phyloP scores from a whole-genome alignment of 2,329 filamentous ascomycete species.

The Aureobasidium zeae region DNA sequence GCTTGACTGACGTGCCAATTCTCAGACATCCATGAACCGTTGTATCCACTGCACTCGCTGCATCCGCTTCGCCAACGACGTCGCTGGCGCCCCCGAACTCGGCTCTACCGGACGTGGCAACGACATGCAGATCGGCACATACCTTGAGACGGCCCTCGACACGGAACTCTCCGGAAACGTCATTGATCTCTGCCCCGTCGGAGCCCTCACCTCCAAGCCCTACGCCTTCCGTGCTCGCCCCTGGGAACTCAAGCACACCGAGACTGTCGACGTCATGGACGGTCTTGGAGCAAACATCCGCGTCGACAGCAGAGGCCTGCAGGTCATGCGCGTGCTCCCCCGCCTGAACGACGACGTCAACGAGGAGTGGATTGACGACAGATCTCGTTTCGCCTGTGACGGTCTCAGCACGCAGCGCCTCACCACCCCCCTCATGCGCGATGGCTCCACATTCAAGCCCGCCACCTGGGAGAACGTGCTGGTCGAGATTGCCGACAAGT shows the following conservation, averaged over 20 bases:
- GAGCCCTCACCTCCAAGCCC: slow-evolving; percentile 91
- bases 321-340: slow-evolving; percentile 91
- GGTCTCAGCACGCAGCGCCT: slow-evolving; percentile 92
- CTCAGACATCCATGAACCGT: slow-evolving; percentile 90
- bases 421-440: slow-evolving; percentile 81
- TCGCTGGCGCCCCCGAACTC: slow-evolving; percentile 90
- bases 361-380: slow-evolving; percentile 99
- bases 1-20: not conserved
- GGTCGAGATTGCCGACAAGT: slow-evolving; percentile 73
- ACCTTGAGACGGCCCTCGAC: slow-evolving; percentile 87
- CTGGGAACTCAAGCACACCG: slow-evolving; percentile 94
- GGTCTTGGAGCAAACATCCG: slow-evolving; percentile 90
- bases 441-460: slow-evolving; percentile 83
- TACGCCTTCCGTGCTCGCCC: slow-evolving; percentile 95
- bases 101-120: slow-evolving; percentile 93
- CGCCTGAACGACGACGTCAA: slow-evolving; percentile 96
- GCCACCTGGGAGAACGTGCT: slow-evolving; percentile 94
- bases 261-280: slow-evolving; percentile 91
- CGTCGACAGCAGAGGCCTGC: slow-evolving; percentile 82
- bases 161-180: slow-evolving; percentile 94
- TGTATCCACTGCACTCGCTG: slow-evolving; percentile 99
- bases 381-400: slow-evolving; percentile 91
- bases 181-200: slow-evolving; percentile 95
- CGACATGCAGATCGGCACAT: slow-evolving; percentile 95
- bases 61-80: slow-evolving; percentile 93